Base-by-base conservation (phyloP, 176 grass and related monocot genomes). In the Guadua angustifolia region DNA sequence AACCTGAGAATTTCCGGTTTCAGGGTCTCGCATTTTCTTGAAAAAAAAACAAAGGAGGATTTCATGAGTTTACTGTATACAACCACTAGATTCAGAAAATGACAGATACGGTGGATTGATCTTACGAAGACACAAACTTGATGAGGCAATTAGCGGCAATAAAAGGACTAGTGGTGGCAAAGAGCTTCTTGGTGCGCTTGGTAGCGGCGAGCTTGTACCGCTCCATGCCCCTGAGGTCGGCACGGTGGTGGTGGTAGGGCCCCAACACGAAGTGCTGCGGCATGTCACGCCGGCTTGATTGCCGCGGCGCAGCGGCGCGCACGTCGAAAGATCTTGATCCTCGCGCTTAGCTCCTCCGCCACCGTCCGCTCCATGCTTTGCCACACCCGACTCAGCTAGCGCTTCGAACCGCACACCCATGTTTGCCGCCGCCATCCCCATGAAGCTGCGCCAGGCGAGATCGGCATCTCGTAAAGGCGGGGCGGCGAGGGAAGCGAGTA, bases 1-100 rank as follows among this genome's bases (percentile, higher is more conserved):
- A 99, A 50, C 93, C 96, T 86, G 90, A 42, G 91, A 95, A 75
- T 99, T 99, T 75, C 96, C 96, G 79, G 89, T 90, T 88, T 99
- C 96, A 71, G 93, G 93, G 33, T 99, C 96, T 66, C 96, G 79
- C 96, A 99, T 99, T 88, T 95, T 99, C 93, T 99, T 52, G 5
- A 29, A 65, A 66, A 29, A 65, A 66, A 36, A 84, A 1, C 3
- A 44, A 86, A 80, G 15, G 42, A 47, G 56, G 21, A 71, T 57
- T 61, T 21, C 56, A 61, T 60, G 18, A 22, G 12, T 26, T 60
- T 42, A 74, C 5, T 46, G 72, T 49, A 46, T 35, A 44, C 19
- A 56, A 63, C 25, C 45, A 79, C 24, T 53, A 66, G 50, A 42
- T 55, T 57, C 24, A 73, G 11, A 51, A 52, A 52, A 29, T 57